These are phyloP conservation scores for Kodamaea hsintzibuensis DNA, from an alignment of 805 yeast species.

Conservation along the genomic window DNA sequence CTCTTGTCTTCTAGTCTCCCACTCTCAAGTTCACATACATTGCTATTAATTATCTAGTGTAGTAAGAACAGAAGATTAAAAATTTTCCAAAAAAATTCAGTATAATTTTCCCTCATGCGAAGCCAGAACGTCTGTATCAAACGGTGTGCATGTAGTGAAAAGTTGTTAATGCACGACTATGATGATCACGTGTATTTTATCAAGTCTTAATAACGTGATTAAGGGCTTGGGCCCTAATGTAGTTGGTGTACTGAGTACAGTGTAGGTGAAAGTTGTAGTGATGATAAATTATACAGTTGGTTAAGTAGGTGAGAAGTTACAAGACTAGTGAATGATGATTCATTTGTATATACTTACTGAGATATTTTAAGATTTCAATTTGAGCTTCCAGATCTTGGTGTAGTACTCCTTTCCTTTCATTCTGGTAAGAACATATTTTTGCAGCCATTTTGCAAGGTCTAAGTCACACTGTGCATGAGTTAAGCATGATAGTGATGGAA, in stretches of 20 bases:
- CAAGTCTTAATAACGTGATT: not conserved
- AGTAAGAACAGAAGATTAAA: slow-evolving; percentile 11
- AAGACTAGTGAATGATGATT: no score
- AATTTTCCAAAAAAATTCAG: slow-evolving; percentile 11
- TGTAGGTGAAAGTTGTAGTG: not conserved
- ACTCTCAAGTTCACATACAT: slow-evolving; percentile 14
- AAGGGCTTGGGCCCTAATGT: slow-evolving; percentile 8
- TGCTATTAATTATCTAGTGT: slow-evolving; percentile 15
- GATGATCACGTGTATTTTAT: slow-evolving; percentile 5
- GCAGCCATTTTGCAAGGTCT: no score
- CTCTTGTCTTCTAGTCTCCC: not conserved
- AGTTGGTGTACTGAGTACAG: not conserved
- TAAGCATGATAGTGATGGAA: no score
- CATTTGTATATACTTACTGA: no score
- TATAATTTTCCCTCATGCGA: slow-evolving; percentile 4
- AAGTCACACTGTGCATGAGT: no score
- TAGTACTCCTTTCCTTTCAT: no score
- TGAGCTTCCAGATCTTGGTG: no score
- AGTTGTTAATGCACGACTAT: not conserved
- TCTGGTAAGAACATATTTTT: no score
- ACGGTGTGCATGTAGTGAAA: not conserved
- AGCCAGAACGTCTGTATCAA: not conserved
- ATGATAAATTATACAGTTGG: not conserved
- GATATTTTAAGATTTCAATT: no score
- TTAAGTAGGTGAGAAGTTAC: no score